Evolutionary conservation across 1,284 basidiomycete genomes (phyloP), one percentile per base, ranked within the genome.

Genomic region (Athelia psychrophila): DNA sequence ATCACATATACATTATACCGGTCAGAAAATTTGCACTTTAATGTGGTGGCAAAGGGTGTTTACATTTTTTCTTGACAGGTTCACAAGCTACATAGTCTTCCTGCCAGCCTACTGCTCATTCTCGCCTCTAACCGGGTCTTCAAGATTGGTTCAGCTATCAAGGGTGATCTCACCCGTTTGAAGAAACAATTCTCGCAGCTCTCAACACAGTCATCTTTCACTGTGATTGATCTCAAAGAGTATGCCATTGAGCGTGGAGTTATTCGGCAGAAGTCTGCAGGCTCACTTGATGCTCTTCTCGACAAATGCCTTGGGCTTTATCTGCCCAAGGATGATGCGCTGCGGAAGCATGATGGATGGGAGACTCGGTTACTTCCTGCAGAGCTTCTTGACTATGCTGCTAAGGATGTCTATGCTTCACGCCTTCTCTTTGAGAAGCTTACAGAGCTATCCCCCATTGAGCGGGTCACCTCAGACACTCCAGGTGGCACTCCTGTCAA

Each of bases 171-270:
- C 8, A 58, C 54, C 3, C 52, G 55, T 13, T 20, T 58, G 2
- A 40, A 50, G 45, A 58, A 56, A 24, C 55, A 58, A 19, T 58
- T 56, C 23, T 32, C 47, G 0, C 25, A 44, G 18, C 51, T 56
- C 4, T n/a, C 38, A 4, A 25, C 48, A 30, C 33, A 52, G n/a
- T 6, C 44, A n/a, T 35, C 33, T 12, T 52, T 56, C 36, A 56
- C 45, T 15, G 27, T 42, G 12, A 58, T 58, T 38, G 56, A 56
- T 23, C 56, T 58, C n/a, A 56, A 56, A 38, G 48, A 35, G 33
- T 35, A 35, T 35, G 33, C 33, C 10, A 12, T 35, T 10, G 12
- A 35, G 12, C 10, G 27, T 19, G 48, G 51, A 25, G 15, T 55
- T 15, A 24, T 55, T 19, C 16, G 47, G 18, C 46, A 35, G 23